A percentile compares a stretch with the other conserved stretches of the same genome.
Conservation (phyloP, 208 protist genomes). For the Acanthamoeba triangularis region DNA sequence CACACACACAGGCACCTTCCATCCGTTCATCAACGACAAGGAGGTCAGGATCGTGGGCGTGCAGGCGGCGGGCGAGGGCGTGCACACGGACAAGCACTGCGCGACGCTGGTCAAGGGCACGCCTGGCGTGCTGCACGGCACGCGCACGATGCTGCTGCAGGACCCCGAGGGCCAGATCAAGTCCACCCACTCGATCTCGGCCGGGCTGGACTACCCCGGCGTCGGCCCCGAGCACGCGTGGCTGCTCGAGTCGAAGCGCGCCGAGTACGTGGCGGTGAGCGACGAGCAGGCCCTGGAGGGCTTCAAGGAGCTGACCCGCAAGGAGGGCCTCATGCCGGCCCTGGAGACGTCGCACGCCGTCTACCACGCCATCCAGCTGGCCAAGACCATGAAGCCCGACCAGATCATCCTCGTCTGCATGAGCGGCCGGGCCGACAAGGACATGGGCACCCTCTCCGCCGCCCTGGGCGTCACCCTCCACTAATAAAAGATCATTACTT, state of each 20-base stretch:
- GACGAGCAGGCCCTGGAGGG: constrained; percentile 88
- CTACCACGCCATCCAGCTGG: constrained; percentile 86
- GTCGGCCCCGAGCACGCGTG: constrained; percentile 92
- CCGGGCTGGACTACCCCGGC: constrained; percentile 93
- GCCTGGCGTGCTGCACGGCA: constrained; percentile 90
- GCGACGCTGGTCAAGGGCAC: constrained; percentile 88
- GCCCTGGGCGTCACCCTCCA: background rate
- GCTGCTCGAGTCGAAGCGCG: constrained; percentile 75
- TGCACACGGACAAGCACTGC: constrained; percentile 88
- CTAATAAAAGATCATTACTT: too few species aligned
- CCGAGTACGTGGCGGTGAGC: constrained; percentile 88
- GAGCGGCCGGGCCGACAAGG: constrained; percentile 93
- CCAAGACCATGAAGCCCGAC: constrained; percentile 86
- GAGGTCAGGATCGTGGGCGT: constrained; percentile 90
- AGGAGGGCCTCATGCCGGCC: constrained; percentile 93
- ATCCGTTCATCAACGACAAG: constrained; percentile 89
- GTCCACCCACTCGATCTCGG: constrained; percentile 92
- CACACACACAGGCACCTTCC: constrained; percentile 83
- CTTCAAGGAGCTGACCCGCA: constrained; percentile 82
- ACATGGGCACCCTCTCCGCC: constrained; percentile 88
- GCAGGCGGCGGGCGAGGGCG: constrained; percentile 90
- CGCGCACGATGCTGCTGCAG: constrained; percentile 91
- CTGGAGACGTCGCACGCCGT: constrained; percentile 93
- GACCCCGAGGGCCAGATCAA: constrained; percentile 89
- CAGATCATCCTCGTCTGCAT: constrained; percentile 90